Conservation (phyloP, 2,329 filamentous ascomycete species). For the Samsoniella hepiali region DNA sequence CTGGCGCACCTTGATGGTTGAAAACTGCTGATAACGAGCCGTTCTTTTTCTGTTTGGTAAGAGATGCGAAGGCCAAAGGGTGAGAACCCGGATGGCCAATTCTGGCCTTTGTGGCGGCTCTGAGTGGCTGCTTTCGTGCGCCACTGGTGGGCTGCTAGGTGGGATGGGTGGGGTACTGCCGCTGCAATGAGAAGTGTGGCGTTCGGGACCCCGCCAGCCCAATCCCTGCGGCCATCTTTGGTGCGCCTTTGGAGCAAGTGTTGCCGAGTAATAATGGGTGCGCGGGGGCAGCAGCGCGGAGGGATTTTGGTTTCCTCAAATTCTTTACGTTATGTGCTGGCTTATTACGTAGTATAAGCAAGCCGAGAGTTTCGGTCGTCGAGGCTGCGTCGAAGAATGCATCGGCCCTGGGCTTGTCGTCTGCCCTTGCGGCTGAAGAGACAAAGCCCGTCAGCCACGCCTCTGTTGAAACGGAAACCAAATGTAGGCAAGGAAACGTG, state of each 20-base stretch:
- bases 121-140: slow-evolving; percentile 13
- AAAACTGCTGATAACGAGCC: neutral
- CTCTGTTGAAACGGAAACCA: no score
- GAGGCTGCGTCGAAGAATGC: no score
- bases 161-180: neutral
- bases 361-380: no score
- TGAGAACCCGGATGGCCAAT: slow-evolving; percentile 21
- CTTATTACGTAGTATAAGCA: no score
- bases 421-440: no score
- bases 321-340: no score
- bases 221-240: neutral
- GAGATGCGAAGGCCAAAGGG: neutral
- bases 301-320: neutral
- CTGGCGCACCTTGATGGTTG: slow-evolving; percentile 5
- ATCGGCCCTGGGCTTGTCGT: no score
- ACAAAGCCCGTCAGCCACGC: no score
- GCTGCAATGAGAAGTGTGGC: neutral
- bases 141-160: neutral
- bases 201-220: slow-evolving; percentile 1
- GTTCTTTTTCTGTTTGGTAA: neutral
- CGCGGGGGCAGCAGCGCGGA: neutral
- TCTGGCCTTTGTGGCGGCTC: neutral
- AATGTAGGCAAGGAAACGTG: no score
- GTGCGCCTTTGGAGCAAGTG: no score
- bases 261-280: neutral